Base-by-base conservation (phyloP, 2,329 filamentous ascomycete species). In the Alternaria ethzedia region DNA sequence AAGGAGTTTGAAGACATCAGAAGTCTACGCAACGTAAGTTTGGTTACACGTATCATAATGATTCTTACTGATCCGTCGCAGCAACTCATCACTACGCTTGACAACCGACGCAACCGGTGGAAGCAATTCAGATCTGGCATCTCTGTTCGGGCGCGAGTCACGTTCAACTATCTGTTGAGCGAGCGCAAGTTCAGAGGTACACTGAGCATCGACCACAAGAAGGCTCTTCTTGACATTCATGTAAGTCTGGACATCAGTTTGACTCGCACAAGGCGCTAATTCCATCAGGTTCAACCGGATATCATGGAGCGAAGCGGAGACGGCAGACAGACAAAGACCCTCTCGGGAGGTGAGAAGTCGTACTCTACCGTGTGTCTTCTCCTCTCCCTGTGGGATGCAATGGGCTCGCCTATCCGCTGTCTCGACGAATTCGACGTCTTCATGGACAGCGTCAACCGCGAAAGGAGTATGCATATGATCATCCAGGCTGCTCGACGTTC, bases 371-470 rank as follows among this genome's bases (percentile, higher is more conserved):
- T 98, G 63, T 99, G 96, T 81, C 87, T 99, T 71, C 83, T 99
- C 58, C 86, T 99, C 30, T 89, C 94, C 3, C 90, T 99, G 17
- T 99, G 96, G 96, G 96, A 99, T 77, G 95, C 96, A 28, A 99
- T 99, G 91, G 95, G 96, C 11, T 96, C 94, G 17, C 95, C 94
- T 0, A 91, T 99, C 64, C 89, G 96, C 58, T 99, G 96, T 75
- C 85, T 99, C 57, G 96, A 99, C 80, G 96, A 99, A 81, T 99
- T 98, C 76, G 96, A 99, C 78, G 96, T 99, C 30, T 99, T 97
- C 84, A 99, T 99, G 96, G 96, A 99, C 81, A 93, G 91, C 70
- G 93, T 98, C 63, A 99, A 99, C 80, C 89, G 96, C 64, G 93
- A 92, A 59, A 92, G 96, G 71, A 96, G 93, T 77, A 97, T 97